phyloP scores from a whole-genome alignment of 805 yeast genomes.

The Ogataea degrootiae region DNA sequence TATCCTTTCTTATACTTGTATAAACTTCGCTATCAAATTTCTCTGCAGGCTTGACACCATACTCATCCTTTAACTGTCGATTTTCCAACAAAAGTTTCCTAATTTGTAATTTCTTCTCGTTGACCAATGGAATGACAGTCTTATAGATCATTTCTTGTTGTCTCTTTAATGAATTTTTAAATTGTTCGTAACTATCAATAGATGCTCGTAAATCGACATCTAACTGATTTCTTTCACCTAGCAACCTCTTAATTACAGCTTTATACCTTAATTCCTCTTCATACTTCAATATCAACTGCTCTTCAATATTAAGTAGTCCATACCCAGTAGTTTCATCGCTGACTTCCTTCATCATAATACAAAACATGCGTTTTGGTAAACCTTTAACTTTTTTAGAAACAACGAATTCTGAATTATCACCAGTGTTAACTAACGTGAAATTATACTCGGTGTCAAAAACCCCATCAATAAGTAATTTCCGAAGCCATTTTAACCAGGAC shows the following conservation, averaged over 20 bases:
- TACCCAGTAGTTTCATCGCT: constrained; percentile 1
- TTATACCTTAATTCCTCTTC: constrained; percentile 10
- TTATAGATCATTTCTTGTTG: constrained; percentile 4
- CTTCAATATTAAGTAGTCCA: constrained; percentile 2
- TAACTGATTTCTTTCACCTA: constrained; percentile 4
- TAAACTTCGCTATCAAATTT: background rate
- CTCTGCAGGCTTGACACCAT: background rate
- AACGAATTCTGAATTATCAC: background rate
- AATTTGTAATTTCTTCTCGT: constrained; percentile 13
- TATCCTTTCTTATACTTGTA: background rate
- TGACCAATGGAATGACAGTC: constrained; percentile 15
- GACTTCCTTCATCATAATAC: constrained; percentile 4
- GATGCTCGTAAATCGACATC: background rate
- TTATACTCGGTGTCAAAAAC: background rate
- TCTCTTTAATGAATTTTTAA: background rate
- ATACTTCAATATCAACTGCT: constrained; percentile 9
- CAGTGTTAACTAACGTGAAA: background rate
- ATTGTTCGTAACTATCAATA: background rate
- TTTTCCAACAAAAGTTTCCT: constrained; percentile 2
- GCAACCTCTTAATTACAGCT: constrained; percentile 3
- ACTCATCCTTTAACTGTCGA: background rate
- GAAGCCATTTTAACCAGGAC: background rate
- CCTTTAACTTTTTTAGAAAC: constrained; percentile 2
- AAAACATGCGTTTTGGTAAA: constrained; percentile 11
- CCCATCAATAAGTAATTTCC: background rate